Evolutionary conservation across 805 yeast genomes (phyloP).

Genomic region (Wickerhamiella occidentalis): DNA sequence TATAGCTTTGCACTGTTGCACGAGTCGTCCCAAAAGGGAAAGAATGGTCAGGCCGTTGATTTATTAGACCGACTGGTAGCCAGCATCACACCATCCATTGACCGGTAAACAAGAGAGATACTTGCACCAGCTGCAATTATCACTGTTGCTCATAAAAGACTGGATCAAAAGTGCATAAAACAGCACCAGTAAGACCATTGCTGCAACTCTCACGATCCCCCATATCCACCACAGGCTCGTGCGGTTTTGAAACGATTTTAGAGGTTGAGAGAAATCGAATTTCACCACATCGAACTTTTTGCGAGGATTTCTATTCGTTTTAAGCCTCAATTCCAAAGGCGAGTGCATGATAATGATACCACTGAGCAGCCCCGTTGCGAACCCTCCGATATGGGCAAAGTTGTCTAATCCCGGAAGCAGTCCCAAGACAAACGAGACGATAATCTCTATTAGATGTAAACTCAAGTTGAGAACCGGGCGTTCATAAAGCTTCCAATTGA

Average conservation of each 20-base stretch:
- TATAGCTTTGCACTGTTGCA: too few species aligned
- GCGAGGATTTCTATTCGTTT: conserved; percentile 15
- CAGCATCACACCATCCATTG: conserved; percentile 50
- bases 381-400: conserved; percentile 66
- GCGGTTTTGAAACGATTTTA: conserved; percentile 19
- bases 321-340: conserved; percentile 32
- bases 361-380: conserved; percentile 44
- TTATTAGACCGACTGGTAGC: conserved; percentile 14
- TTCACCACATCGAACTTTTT: conserved; percentile 18
- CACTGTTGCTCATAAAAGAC: conserved; percentile 40
- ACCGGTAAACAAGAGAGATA: conserved; percentile 61
- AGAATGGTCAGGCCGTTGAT: too few species aligned
- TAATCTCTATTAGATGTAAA: conserved; percentile 43
- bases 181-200: conserved; percentile 36
- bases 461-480: conserved; percentile 37
- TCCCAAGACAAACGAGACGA: conserved; percentile 50
- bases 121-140: conserved; percentile 58
- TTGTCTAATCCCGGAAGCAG: conserved; percentile 64
- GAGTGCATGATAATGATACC: conserved; percentile 43
- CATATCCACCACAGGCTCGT: conserved; percentile 36
- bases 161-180: conserved; percentile 39
- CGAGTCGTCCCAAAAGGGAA: too few species aligned
- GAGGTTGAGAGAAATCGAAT: conserved; percentile 20
- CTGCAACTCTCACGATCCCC: conserved; percentile 37
- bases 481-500: conserved; percentile 39